A percentile compares a stretch with the other conserved stretches of the same genome.
phyloP scores from a whole-genome alignment of 106 monocot species.

The Dendrobium officinale region DNA sequence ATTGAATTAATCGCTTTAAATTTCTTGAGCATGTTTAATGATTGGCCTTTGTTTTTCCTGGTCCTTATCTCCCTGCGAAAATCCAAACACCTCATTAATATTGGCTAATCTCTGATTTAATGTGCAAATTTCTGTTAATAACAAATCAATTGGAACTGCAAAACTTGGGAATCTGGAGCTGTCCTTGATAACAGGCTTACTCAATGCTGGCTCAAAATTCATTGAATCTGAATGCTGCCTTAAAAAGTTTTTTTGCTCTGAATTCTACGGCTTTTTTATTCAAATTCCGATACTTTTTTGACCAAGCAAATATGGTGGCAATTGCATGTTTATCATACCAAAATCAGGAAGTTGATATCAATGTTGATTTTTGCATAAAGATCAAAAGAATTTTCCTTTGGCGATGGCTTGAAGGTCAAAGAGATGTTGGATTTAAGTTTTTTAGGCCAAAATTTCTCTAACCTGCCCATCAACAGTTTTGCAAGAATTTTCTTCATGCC shows the following conservation, averaged over 20 bases:
- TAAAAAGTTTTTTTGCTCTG: background rate
- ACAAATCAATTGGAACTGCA: background rate
- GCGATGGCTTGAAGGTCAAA: no score
- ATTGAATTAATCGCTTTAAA: background rate
- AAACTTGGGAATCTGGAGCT: background rate
- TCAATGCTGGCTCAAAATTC: background rate
- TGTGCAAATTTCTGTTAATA: background rate
- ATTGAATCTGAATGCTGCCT: background rate
- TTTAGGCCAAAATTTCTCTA: no score
- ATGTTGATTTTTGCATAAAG: no score
- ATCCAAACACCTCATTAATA: background rate
- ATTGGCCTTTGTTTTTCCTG: no score
- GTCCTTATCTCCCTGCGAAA: no score
- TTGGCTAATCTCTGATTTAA: background rate
- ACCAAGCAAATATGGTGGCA: no score
- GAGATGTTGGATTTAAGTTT: no score
- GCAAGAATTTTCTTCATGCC: background rate
- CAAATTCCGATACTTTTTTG: no score
- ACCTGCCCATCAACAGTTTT: background rate
- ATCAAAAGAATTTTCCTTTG: no score
- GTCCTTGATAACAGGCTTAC: background rate
- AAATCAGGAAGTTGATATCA: no score
- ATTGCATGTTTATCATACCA: no score
- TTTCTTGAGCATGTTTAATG: background rate
- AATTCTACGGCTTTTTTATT: background rate